Evolutionary conservation across 1,284 basidiomycete genomes (phyloP).

Genomic region (Tranzscheliella williamsii): DNA sequence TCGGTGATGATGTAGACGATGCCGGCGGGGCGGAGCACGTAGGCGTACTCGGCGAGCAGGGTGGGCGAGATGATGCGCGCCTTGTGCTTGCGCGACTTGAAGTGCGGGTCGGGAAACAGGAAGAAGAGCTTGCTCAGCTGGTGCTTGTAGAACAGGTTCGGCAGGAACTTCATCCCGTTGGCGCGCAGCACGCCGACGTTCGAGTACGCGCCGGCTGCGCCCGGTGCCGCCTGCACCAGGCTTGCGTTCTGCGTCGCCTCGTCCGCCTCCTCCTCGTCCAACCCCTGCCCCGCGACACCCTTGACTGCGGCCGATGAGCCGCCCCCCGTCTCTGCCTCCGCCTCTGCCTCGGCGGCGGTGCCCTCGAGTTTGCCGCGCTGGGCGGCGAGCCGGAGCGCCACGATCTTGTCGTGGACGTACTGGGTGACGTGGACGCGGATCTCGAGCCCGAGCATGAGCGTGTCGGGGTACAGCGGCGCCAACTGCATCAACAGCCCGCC

Average conservation of each 20-base stretch:
- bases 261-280: conserved; percentile 54
- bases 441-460: conserved; percentile 94
- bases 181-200: conserved; percentile 93
- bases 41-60: conserved; percentile 87
- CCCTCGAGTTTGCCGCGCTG: conserved; percentile 26
- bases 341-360: neutral
- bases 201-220: conserved; percentile 69
- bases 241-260: conserved; percentile 17
- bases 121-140: conserved; percentile 86
- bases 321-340: neutral
- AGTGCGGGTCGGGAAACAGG: conserved; percentile 98
- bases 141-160: conserved; percentile 90
- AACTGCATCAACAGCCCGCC: conserved; percentile 89
- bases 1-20: conserved; percentile 98
- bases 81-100: conserved; percentile 97
- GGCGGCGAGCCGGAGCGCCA: conserved; percentile 73
- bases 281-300: conserved; percentile 4
- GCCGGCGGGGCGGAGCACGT: conserved; percentile 84
- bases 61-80: conserved; percentile 92
- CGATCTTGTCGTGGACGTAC: conserved; percentile 92
- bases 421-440: conserved; percentile 95
- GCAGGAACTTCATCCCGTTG: conserved; percentile 98
- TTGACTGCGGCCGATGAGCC: neutral
- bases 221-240: conserved; percentile 17
- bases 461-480: conserved; percentile 87